Conservation (phyloP, 306 rosid species). For the Canavalia gladiata region DNA sequence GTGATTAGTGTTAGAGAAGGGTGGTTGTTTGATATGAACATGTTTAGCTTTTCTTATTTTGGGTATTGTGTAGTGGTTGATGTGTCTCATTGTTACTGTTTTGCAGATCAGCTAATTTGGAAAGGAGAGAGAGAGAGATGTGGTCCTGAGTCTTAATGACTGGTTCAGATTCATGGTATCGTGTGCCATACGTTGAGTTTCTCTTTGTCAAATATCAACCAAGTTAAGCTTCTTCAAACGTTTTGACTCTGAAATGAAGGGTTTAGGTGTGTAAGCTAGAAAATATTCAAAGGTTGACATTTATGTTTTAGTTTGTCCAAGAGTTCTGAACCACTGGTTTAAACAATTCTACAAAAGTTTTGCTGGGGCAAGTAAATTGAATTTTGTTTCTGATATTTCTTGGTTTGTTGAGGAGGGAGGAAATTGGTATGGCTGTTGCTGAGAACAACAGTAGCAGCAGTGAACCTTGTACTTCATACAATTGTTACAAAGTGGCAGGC, state of each 20-base stretch:
- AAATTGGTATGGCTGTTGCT: slow-evolving; percentile 80
- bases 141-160: slow-evolving; percentile 27
- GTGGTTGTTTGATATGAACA: not conserved
- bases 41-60: slow-evolving; percentile 1
- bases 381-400: slow-evolving; percentile 43
- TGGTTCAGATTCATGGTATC: slow-evolving; percentile 43
- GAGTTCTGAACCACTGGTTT: slow-evolving; percentile 1
- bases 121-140: slow-evolving; percentile 5
- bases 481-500: slow-evolving; percentile 68
- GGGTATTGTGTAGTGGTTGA: slow-evolving; percentile 16
- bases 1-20: not conserved
- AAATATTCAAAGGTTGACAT: slow-evolving; percentile 36
- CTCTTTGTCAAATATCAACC: slow-evolving; percentile 39
- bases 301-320: slow-evolving; percentile 13
- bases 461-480: slow-evolving; percentile 58
- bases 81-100: slow-evolving; percentile 41
- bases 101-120: slow-evolving; percentile 64
- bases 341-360: slow-evolving; percentile 2
- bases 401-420: slow-evolving; percentile 47
- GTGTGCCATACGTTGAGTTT: slow-evolving; percentile 41
- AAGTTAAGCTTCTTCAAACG: slow-evolving; percentile 39
- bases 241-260: slow-evolving; percentile 42
- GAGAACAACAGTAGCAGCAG: slow-evolving; percentile 57
- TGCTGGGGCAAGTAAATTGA: not conserved
- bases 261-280: slow-evolving; percentile 41